Evolutionary conservation across 2,329 filamentous ascomycete genomes (phyloP).

Genomic region (Dothideomycetes sp.): DNA sequence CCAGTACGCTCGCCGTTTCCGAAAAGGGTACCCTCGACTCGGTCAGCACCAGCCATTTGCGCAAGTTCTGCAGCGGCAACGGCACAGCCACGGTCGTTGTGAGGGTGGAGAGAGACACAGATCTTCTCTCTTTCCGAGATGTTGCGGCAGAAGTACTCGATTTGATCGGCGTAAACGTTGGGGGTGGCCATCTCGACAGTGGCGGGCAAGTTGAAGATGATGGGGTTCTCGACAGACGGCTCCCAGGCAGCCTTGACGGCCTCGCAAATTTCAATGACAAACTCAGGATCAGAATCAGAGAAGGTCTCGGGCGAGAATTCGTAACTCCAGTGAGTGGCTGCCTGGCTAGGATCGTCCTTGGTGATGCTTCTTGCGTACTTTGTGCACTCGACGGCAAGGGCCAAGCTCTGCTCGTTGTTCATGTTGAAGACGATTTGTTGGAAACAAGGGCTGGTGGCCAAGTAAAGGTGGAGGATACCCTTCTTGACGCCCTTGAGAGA

Average conservation of each 20-base stretch:
- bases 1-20: constrained; percentile 93
- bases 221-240: constrained; percentile 63
- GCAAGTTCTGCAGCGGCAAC: constrained; percentile 83
- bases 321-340: constrained; percentile 59
- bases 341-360: constrained; percentile 55
- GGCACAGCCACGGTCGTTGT: constrained; percentile 88
- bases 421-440: constrained; percentile 82
- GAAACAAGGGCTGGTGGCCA: constrained; percentile 94
- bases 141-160: constrained; percentile 87
- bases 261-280: constrained; percentile 71
- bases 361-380: constrained; percentile 82
- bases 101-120: constrained; percentile 80
- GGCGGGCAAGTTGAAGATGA: constrained; percentile 95
- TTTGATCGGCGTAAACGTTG: constrained; percentile 91
- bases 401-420: constrained; percentile 69
- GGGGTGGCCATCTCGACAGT: constrained; percentile 93
- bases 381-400: constrained; percentile 74
- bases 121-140: constrained; percentile 79
- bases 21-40: constrained; percentile 89
- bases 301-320: constrained; percentile 84
- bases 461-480: constrained; percentile 88
- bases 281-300: constrained; percentile 80
- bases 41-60: constrained; percentile 91
- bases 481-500: constrained; percentile 84
- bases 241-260: constrained; percentile 92